A percentile compares a stretch with the other conserved stretches of the same genome.
Evolutionary conservation across 331 rosid genomes (phyloP).

Genomic region (Malus hybrid): DNA sequence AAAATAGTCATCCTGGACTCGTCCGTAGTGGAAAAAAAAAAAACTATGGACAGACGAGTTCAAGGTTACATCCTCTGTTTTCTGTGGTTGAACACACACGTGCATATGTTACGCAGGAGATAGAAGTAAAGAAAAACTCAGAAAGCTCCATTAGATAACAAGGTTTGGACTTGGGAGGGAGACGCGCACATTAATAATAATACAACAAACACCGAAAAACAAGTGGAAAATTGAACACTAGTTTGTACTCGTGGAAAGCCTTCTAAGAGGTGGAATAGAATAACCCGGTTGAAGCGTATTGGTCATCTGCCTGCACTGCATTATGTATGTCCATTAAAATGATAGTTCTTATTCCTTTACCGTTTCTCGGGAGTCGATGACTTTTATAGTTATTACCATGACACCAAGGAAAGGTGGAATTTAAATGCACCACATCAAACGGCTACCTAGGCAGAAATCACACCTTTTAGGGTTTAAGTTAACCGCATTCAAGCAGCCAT

Average conservation of each 20-base stretch:
- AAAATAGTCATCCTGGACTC: no score
- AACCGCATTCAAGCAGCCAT: conserved; percentile 49
- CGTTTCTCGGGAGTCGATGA: no score
- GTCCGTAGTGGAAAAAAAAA: no score
- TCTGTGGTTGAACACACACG: not conserved
- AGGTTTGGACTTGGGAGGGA: not conserved
- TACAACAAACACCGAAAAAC: not conserved
- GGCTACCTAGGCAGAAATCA: not conserved
- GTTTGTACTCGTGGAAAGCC: conserved; percentile 6
- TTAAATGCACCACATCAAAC: not conserved
- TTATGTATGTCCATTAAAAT: no score
- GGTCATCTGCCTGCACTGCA: no score
- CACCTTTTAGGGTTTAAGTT: not conserved
- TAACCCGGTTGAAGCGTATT: no score
- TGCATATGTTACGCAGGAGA: not conserved
- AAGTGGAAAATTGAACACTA: conserved; percentile 1
- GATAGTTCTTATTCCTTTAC: no score
- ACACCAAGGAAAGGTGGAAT: no score
- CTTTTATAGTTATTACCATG: no score
- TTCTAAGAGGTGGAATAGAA: not conserved
- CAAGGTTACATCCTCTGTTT: not conserved
- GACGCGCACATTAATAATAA: not conserved
- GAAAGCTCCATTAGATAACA: not conserved
- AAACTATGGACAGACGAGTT: no score
- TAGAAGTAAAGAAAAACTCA: not conserved